Base-by-base conservation (phyloP, 225 moss, liverwort and hornwort genomes). In the Antitrichia curtipendula region DNA sequence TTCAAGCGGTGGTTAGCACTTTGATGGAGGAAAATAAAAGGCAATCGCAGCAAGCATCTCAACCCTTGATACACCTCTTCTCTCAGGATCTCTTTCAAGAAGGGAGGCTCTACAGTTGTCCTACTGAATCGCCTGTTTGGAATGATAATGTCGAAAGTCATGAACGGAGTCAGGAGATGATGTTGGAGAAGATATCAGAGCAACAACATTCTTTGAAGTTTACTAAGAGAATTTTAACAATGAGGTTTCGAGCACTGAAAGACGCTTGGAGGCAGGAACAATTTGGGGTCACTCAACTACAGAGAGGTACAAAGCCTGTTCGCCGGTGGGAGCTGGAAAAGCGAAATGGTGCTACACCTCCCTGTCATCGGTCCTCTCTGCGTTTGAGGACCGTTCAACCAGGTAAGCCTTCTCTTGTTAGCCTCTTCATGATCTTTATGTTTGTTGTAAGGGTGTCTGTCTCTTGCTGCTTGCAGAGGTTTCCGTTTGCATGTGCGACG, bases 271-370 rank as follows among this genome's bases (percentile, higher is more conserved):
- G 93, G 84, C 94, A 92, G 88, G 96, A 94, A 34, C 94, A 94
- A 84, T 86, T 87, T 91, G 96, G 92, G 71, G 76, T 93, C 23
- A 92, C 87, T 77, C 97, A 94, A 49, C 88, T 94, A 49, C 93
- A 95, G 84, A 95, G 93, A 89, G 96, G 97, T 38, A 86, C 95
- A 25, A 99, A 99, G 86, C 92, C 96, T 47, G 95, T 96, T n/a
- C 97, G 96, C 43, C 94, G 95, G 81, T 97, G 95, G 95, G 98
- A 99, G 87, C 82, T 95, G 68, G 98, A 99, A 76, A 96, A 96
- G 78, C 93, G 97, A 60, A 95, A 95, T 88, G 93, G 93, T 34
- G 62, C 92, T 82, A 81, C 95, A 50, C 75, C 92, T 38, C 84
- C 92, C 54, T 92, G 91, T 61, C 94, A 96, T 84, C 91, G 96